These are phyloP conservation scores for Elymus sibiricus DNA, from an alignment of 176 grass and related monocot species.

Conservation along the genomic window DNA sequence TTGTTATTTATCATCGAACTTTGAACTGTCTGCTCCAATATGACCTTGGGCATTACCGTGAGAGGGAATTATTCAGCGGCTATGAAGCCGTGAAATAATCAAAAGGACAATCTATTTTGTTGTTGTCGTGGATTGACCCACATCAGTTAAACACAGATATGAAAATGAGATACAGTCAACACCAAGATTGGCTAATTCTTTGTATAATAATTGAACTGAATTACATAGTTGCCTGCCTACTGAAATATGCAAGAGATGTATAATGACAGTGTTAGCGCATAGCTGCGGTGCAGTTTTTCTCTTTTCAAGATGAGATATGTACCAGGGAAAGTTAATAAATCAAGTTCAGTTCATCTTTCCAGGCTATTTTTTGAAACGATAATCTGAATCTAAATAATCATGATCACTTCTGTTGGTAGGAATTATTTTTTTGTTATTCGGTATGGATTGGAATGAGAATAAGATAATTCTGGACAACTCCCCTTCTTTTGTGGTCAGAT, in stretches of 20 bases:
- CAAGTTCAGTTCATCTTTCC: background rate
- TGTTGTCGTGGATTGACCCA: background rate
- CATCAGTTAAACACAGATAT: background rate
- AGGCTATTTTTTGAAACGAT: no score
- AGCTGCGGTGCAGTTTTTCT: background rate
- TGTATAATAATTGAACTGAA: background rate
- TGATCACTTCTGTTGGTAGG: no score
- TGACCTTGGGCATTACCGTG: background rate
- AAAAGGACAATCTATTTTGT: background rate
- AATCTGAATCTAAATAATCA: no score
- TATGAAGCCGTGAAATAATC: no score
- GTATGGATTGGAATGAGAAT: no score
- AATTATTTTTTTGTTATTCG: no score
- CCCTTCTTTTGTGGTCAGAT: no score
- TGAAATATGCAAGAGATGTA: background rate
- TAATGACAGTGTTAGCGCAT: background rate
- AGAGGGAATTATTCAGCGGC: no score
- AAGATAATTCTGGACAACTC: no score
- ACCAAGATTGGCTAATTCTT: background rate
- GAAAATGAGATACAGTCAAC: background rate
- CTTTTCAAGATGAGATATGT: background rate
- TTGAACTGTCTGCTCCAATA: background rate
- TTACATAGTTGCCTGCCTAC: background rate
- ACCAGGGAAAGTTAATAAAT: background rate
- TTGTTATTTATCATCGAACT: background rate